These are phyloP conservation scores for Lentinula boryana DNA, from an alignment of 768 basidiomycete species.

Conservation along the genomic window DNA sequence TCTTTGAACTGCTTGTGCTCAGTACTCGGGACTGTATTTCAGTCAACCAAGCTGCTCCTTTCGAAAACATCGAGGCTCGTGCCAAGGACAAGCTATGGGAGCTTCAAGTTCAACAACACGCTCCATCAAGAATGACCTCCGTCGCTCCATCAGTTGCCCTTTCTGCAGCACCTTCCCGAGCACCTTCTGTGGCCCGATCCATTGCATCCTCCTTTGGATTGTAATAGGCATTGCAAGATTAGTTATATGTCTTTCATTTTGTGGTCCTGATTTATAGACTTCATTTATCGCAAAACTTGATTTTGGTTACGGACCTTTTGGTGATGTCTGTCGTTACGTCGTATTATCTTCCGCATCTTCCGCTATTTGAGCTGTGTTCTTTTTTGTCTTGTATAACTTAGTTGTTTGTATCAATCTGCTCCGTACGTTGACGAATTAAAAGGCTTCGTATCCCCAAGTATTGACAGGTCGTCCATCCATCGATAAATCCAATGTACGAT, in stretches of 20 bases:
- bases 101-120: constrained; percentile 18
- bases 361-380: not conserved
- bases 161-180: constrained; percentile 16
- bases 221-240: constrained; percentile 7
- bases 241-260: not conserved
- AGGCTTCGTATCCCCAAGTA: no score
- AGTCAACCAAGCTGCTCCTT: constrained; percentile 66
- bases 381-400: not conserved
- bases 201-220: constrained; percentile 36
- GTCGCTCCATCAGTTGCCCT: constrained; percentile 17
- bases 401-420: constrained; percentile 9
- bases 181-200: constrained; percentile 32
- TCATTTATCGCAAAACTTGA: not conserved
- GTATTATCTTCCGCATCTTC: not conserved
- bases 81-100: constrained; percentile 87
- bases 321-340: not conserved
- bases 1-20: constrained; percentile 94
- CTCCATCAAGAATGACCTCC: constrained; percentile 21
- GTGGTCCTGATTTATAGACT: not conserved
- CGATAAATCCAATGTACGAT: no score
- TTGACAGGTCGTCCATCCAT: no score
- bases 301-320: not conserved
- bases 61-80: constrained; percentile 80
- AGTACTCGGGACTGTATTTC: constrained; percentile 90
- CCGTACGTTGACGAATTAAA: not conserved